phyloP scores from a whole-genome alignment of 768 basidiomycete species.

The Lactifluus hygrophoroides region DNA sequence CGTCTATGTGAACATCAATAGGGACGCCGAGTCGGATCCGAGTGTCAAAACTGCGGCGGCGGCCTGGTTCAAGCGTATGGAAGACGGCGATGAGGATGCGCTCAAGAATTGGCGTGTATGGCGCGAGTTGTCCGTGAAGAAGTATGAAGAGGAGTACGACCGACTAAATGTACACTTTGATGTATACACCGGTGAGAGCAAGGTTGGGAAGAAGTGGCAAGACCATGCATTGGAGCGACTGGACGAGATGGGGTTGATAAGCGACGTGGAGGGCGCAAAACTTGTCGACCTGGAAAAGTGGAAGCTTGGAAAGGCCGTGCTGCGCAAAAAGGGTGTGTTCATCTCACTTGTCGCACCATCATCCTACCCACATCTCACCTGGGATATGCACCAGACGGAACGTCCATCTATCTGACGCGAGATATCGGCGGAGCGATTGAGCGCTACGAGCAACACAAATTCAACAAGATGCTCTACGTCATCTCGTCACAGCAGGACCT shows the following conservation, averaged over 20 bases:
- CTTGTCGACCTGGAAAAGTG: conserved; percentile 81
- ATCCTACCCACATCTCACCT: neutral
- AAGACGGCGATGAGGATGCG: conserved; percentile 80
- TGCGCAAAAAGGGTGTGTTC: conserved; percentile 70
- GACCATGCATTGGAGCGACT: conserved; percentile 61
- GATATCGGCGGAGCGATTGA: conserved; percentile 93
- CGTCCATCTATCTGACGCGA: conserved; percentile 88
- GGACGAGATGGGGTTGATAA: conserved; percentile 64
- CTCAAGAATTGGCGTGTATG: conserved; percentile 87
- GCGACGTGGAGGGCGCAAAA: conserved; percentile 72
- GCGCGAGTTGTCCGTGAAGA: conserved; percentile 84
- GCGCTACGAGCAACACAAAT: conserved; percentile 86
- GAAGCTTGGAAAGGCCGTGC: conserved; percentile 86
- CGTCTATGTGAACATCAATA: conserved; percentile 91
- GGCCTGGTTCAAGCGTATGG: conserved; percentile 90
- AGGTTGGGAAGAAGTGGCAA: conserved; percentile 66
- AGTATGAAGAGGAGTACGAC: conserved; percentile 83
- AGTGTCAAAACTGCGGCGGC: conserved; percentile 70
- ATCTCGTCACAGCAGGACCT: conserved; percentile 81
- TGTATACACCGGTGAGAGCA: conserved; percentile 85
- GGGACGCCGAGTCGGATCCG: conserved; percentile 67
- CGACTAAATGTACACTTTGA: conserved; percentile 88
- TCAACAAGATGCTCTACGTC: conserved; percentile 91
- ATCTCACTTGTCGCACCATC: neutral
- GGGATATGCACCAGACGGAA: conserved; percentile 53